A percentile compares a stretch with the other conserved stretches of the same genome.
These are phyloP conservation scores for Arthromyces matolae DNA, from an alignment of 768 basidiomycete genomes.

Conservation along the genomic window DNA sequence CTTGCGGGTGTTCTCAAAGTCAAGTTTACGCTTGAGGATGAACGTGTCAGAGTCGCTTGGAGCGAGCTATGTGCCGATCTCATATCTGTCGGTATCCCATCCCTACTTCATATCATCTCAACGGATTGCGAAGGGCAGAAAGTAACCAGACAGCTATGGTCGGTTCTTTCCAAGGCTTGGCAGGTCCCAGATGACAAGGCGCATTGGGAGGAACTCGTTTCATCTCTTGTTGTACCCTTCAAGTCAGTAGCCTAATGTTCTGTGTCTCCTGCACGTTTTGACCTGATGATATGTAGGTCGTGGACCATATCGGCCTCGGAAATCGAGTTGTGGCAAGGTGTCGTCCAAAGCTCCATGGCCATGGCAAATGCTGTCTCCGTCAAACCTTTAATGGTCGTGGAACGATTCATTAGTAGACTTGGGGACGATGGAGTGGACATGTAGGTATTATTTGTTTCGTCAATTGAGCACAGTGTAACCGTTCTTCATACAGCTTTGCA, in stretches of 20 bases:
- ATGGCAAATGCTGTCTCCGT: constrained; percentile 18
- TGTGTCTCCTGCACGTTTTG: neutral
- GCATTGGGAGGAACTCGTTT: constrained; percentile 38
- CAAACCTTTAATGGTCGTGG: constrained; percentile 20
- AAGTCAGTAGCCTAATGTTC: constrained; percentile 30
- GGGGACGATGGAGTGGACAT: constrained; percentile 14
- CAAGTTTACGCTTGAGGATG: constrained; percentile 37
- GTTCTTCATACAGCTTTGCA: constrained; percentile 17
- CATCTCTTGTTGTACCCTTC: constrained; percentile 46
- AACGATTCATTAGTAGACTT: constrained; percentile 26
- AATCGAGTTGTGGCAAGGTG: constrained; percentile 36
- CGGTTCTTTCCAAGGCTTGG: constrained; percentile 34
- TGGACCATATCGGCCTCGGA: constrained; percentile 45
- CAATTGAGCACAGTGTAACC: neutral
- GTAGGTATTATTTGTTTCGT: constrained; percentile 4
- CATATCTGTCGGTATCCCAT: constrained; percentile 38
- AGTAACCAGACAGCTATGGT: constrained; percentile 47
- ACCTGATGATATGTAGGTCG: constrained; percentile 27
- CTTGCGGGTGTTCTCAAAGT: constrained; percentile 43
- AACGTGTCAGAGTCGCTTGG: constrained; percentile 41
- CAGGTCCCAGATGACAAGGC: constrained; percentile 20
- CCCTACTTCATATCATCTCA: constrained; percentile 33
- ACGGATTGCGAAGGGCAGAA: constrained; percentile 28
- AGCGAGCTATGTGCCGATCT: constrained; percentile 45
- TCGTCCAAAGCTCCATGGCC: constrained; percentile 31